Conservation (phyloP, 2,329 filamentous ascomycete species). For the Verticillium tricorpus region DNA sequence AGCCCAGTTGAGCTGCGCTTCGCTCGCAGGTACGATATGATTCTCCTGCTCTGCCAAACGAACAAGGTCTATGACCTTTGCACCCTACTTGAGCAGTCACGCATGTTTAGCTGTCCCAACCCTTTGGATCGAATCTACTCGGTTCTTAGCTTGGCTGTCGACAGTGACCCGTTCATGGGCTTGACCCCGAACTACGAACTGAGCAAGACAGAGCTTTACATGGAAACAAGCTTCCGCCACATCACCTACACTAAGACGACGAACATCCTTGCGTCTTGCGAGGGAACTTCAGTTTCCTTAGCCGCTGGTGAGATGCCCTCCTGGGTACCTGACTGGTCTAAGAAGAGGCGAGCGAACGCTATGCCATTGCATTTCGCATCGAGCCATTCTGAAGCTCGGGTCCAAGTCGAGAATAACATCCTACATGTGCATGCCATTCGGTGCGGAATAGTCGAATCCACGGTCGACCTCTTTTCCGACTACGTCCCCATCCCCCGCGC, state of each 20-base stretch:
- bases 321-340: not conserved
- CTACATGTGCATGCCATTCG: not conserved
- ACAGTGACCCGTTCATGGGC: not conserved
- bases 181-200: not conserved
- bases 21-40: not conserved
- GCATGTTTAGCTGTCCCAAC: not conserved
- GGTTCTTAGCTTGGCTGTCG: not conserved
- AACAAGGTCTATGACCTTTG: not conserved
- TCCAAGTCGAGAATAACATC: not conserved
- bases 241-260: not conserved
- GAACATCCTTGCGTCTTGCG: not conserved
- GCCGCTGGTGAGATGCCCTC: not conserved
- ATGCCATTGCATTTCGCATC: not conserved
- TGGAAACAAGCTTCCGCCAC: not conserved
- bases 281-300: too few species aligned
- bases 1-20: not conserved
- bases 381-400: not conserved
- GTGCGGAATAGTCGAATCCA: not conserved
- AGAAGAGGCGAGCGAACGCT: not conserved
- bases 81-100: not conserved
- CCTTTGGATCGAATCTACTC: not conserved
- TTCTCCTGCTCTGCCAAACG: not conserved
- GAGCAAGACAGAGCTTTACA: not conserved
- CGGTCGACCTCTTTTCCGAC: not conserved
- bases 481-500: not conserved